These are phyloP conservation scores for Baeospora myosura DNA, from an alignment of 1,284 basidiomycete genomes.

Conservation along the genomic window DNA sequence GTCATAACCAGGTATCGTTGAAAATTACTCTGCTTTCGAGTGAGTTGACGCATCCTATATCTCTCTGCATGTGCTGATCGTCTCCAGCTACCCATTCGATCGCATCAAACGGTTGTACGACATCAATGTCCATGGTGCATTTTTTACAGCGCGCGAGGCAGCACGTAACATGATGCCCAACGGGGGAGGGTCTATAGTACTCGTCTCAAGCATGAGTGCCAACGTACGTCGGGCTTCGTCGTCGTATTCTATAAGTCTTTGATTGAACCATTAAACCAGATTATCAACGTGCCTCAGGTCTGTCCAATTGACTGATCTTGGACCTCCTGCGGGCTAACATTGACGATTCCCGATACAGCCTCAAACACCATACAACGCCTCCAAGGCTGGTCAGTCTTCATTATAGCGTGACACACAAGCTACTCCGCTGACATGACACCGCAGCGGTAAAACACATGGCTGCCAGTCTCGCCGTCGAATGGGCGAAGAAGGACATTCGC, in stretches of 20 bases:
- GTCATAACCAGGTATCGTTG: slow-evolving; percentile 62
- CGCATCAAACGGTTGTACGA: slow-evolving; percentile 80
- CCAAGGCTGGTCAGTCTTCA: slow-evolving; percentile 64
- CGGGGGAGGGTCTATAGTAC: slow-evolving; percentile 76
- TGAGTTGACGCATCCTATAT: slow-evolving; percentile 33
- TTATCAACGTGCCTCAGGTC: slow-evolving; percentile 81
- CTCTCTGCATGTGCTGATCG: slow-evolving; percentile 2
- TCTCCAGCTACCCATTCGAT: slow-evolving; percentile 70
- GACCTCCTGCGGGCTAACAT: not conserved
- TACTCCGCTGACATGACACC: not conserved
- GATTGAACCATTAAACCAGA: slow-evolving; percentile 34
- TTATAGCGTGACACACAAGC: too few species aligned
- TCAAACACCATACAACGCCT: slow-evolving; percentile 96
- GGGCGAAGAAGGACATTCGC: slow-evolving; percentile 80
- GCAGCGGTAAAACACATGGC: slow-evolving; percentile 85
- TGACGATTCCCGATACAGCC: slow-evolving; percentile 39
- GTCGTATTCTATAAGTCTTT: slow-evolving; percentile 2
- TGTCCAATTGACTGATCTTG: slow-evolving; percentile 3
- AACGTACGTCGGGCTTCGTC: slow-evolving; percentile 66
- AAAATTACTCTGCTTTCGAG: slow-evolving; percentile 88
- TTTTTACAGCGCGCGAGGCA: slow-evolving; percentile 91
- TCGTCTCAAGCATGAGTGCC: slow-evolving; percentile 89
- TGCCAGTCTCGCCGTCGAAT: slow-evolving; percentile 79
- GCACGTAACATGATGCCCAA: slow-evolving; percentile 74
- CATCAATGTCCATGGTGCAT: slow-evolving; percentile 90